A percentile compares a stretch with the other conserved stretches of the same genome.
Evolutionary conservation across 1,284 basidiomycete genomes (phyloP).

Genomic region (Microbotryomycetes sp.): DNA sequence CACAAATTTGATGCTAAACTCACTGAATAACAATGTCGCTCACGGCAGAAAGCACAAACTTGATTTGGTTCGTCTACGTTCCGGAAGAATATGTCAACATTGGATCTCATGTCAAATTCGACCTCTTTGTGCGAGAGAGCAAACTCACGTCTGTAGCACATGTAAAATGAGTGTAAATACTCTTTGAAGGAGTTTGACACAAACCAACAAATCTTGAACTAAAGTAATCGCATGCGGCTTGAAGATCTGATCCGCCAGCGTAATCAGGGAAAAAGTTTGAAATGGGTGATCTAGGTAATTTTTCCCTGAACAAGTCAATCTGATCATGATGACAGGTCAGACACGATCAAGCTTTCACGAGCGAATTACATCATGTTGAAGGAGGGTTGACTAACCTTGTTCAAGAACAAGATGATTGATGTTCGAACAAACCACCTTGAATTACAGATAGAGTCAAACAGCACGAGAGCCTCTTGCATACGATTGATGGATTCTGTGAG

Average conservation of each 20-base stretch:
- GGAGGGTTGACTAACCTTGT: slow-evolving; percentile 31
- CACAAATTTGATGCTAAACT: too few relatives aligned
- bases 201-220: slow-evolving; percentile 37
- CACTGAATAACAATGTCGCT: slow-evolving; percentile 45
- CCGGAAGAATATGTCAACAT: slow-evolving; percentile 46
- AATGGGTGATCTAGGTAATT: slow-evolving; percentile 78
- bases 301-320: slow-evolving; percentile 93
- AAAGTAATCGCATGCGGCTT: slow-evolving; percentile 40
- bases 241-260: slow-evolving; percentile 36
- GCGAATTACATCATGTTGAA: slow-evolving; percentile 46
- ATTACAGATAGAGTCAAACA: slow-evolving; percentile 68
- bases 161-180: slow-evolving; percentile 43
- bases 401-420: slow-evolving; percentile 43
- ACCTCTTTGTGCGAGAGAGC: slow-evolving; percentile 2
- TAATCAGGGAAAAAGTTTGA: slow-evolving; percentile 75
- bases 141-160: slow-evolving; percentile 38
- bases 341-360: slow-evolving; percentile 20
- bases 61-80: slow-evolving; percentile 50
- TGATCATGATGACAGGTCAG: slow-evolving; percentile 35
- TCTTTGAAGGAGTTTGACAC: slow-evolving; percentile 49
- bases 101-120: neutral
- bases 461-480: slow-evolving; percentile 91
- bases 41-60: slow-evolving; percentile 52
- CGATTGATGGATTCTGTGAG: slow-evolving; percentile 59
- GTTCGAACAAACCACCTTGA: slow-evolving; percentile 38